These are phyloP conservation scores for Cercospora sesami DNA, from an alignment of 2,329 filamentous ascomycete genomes.

Conservation along the genomic window DNA sequence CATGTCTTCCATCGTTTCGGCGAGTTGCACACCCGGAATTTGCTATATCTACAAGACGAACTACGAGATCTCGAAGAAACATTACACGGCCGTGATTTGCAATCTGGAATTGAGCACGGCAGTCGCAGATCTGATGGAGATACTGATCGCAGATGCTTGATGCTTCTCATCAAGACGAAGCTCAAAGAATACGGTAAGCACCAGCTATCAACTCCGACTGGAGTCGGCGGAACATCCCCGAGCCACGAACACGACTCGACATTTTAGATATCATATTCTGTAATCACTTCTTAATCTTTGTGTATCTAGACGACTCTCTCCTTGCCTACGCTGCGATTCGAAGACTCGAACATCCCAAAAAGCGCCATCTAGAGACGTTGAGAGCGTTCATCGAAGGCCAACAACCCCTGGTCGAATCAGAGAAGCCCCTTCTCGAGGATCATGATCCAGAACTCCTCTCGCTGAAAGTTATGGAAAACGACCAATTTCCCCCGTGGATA, in stretches of 20 bases:
- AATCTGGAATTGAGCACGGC: neutral
- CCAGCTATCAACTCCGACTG: neutral
- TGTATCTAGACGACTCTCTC: neutral
- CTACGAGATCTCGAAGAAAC: neutral
- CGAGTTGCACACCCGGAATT: neutral
- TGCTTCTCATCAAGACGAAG: neutral
- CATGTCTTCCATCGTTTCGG: neutral
- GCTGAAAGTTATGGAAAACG: neutral
- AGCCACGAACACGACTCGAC: no score
- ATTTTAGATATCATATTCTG: no score
- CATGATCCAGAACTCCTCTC: no score
- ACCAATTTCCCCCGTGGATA: neutral
- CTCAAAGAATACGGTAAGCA: neutral
- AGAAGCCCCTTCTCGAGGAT: neutral
- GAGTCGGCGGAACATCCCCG: no score
- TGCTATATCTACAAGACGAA: neutral
- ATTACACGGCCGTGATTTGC: neutral
- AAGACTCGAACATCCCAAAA: neutral
- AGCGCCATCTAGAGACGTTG: neutral
- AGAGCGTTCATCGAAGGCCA: neutral
- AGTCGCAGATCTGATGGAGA: neutral
- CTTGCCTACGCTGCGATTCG: neutral
- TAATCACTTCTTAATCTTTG: no score
- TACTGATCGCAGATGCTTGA: neutral
- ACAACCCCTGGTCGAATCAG: neutral